Conservation (phyloP, 306 rosid genomes). For the Betula pendula region DNA sequence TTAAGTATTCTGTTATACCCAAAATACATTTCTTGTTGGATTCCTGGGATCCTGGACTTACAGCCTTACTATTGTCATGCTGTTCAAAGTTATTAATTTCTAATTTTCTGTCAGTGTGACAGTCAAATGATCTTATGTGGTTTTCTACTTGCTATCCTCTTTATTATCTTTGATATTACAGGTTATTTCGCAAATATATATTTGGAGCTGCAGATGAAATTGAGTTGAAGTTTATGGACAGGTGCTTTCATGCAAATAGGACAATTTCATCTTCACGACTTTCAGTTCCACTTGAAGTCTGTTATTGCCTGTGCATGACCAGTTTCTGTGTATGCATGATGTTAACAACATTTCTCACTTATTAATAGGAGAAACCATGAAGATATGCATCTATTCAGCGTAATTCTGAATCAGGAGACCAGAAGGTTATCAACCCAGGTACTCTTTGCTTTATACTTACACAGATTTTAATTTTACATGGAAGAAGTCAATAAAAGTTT, state of each 20-base stretch:
- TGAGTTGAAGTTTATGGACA: conserved; percentile 94
- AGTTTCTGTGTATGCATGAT: conserved; percentile 28
- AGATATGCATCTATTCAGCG: conserved; percentile 71
- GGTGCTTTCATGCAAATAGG: conserved; percentile 34
- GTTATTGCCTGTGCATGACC: conserved; percentile 1
- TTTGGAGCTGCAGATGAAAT: conserved; percentile 93
- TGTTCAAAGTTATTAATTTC: neutral
- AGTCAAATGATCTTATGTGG: neutral
- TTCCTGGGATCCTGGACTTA: neutral
- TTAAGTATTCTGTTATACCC: neutral
- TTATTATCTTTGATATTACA: conserved; percentile 19
- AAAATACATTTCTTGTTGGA: neutral
- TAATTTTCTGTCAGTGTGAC: neutral
- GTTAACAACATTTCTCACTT: conserved; percentile 18
- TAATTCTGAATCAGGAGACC: conserved; percentile 91
- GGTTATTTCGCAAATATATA: conserved; percentile 86
- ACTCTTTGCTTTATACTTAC: conserved; percentile 25
- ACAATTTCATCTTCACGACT: neutral
- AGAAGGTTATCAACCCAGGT: conserved; percentile 86
- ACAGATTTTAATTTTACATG: neutral
- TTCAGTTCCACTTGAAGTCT: neutral
- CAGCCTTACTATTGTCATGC: neutral
- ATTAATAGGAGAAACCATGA: conserved; percentile 80
- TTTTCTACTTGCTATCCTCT: neutral
- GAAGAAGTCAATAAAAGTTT: too few relatives aligned